Evolutionary conservation across 2,329 filamentous ascomycete genomes (phyloP), one percentile per base, ranked within the genome.

Genomic region (Fusarium nygamai): DNA sequence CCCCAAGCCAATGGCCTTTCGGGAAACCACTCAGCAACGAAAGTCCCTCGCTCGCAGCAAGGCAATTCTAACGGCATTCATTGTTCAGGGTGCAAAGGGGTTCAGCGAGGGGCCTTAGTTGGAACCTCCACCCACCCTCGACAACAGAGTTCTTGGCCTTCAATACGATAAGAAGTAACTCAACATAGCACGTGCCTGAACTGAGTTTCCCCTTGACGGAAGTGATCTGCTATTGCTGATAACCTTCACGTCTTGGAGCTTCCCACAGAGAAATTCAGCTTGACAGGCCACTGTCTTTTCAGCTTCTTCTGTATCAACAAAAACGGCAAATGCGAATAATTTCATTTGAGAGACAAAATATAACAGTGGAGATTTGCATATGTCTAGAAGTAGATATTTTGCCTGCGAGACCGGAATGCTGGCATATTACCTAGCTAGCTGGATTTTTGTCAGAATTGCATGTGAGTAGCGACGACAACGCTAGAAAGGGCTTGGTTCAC

Each of bases 381-480:
- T 41, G 36, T 33, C 33, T 41, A 33, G 29, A 56, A 60, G 33
- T 46, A 34, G 34, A 67, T 24, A 58, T 63, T 41, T 44, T 50
- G 33, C 27, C 36, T 53, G 39, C 33, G 24, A 47, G 36, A 43
- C n/a, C 27, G 72, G 74, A 77, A 78, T 77, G 70, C 34, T 68
- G 43, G 54, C 29, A 50, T 51, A 66, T 67, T 63, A 63, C 60
- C 54, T 47, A 34, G 33, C 10, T 63, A 36, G 56, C 36, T 20
- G 19, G 20, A 50, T 43, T 44, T 67, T 67, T 41, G 39, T 27
- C 38, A 43, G 46, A 60, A 61, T 46, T 24, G 36, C 51, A 51
- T 56, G 31, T 41, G 41, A 64, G 51, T 27, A 36, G 31, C 60
- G 51, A 46, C 24, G 27, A 53, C 41, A 17, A 27, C 58, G 29